Evolutionary conservation across 2,329 filamentous ascomycete species (phyloP), one percentile per base, ranked within the genome.

Genomic region (Curvularia sp.): DNA sequence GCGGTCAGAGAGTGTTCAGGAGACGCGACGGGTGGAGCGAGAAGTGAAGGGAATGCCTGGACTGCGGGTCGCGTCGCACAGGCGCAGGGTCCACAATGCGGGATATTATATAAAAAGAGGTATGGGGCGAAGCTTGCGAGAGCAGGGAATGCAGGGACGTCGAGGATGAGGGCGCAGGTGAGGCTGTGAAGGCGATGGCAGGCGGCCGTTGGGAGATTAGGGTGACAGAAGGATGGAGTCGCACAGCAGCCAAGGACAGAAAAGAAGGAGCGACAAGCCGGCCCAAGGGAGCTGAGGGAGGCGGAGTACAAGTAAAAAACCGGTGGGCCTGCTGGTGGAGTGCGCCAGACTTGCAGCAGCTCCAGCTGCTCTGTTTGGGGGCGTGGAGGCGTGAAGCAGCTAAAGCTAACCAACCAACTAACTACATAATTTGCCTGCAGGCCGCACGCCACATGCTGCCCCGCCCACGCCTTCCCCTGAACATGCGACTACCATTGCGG

Each of bases 381-480:
- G 51, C 43, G 46, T 41, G 27, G n/a, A n/a, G n/a, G n/a, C n/a
- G n/a, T n/a, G n/a, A 36, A 49, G 28, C 23, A 45, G 27, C 42
- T 27, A n/a, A 19, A 3, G 45, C 32, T 42, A 9, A 27, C 51
- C 47, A 53, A n/a, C n/a, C n/a, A n/a, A n/a, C n/a, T n/a, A n/a
- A n/a, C n/a, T n/a, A n/a, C n/a, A n/a, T n/a, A n/a, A 56, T 56
- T 61, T 59, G 39, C 39, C 46, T 55, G 51, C 41, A 54, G 15
- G 18, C 43, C 42, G 41, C 54, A 27, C 47, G 56, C 59, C 59
- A 48, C 59, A 39, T 32, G 43, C 43, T 50, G 59, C 45, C 55
- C 55, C 52, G 59, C 56, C 48, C 59, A 34, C 42, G 50, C 25
- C 47, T 43, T 28, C 59, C 45, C 59, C 56, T 61, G 59, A 59